Conservation (phyloP, 2,329 filamentous ascomycete genomes). For the Sporothrix phasma region DNA sequence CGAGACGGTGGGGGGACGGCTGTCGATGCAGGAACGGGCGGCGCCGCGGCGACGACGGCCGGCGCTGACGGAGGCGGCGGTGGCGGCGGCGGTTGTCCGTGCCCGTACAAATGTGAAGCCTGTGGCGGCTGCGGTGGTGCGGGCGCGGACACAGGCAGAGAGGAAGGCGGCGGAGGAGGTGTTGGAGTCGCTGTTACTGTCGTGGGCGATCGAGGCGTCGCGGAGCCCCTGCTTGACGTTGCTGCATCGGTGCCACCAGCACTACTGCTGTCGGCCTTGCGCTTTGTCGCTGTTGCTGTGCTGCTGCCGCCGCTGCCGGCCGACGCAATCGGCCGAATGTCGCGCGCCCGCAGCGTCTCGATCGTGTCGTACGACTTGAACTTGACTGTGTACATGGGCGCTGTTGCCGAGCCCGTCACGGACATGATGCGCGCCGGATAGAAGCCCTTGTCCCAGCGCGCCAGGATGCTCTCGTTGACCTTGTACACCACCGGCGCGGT, state of each 20-base stretch:
- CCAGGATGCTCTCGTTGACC: constrained; percentile 82
- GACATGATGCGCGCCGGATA: constrained; percentile 90
- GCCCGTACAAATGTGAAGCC: background rate
- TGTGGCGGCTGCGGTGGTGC: constrained; percentile 24
- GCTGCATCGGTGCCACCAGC: constrained; percentile 26
- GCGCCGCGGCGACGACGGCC: background rate
- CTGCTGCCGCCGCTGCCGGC: background rate
- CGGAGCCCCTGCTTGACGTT: constrained; percentile 19
- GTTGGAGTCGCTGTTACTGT: background rate
- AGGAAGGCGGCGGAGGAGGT: background rate
- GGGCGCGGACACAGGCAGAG: constrained; percentile 26
- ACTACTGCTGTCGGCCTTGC: constrained; percentile 70
- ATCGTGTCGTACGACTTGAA: constrained; percentile 86
- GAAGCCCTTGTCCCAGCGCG: constrained; percentile 88
- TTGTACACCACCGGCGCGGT: constrained; percentile 52
- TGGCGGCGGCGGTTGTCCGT: background rate
- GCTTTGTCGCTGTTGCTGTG: constrained; percentile 38
- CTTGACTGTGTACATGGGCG: constrained; percentile 86
- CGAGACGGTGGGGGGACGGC: constrained; percentile 1
- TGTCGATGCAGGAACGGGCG: background rate
- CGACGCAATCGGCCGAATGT: constrained; percentile 62
- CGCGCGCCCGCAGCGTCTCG: constrained; percentile 70
- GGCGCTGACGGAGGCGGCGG: background rate
- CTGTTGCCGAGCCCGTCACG: constrained; percentile 83
- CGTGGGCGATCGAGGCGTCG: background rate